A percentile compares a stretch with the other conserved stretches of the same genome.
phyloP scores from a whole-genome alignment of 140 eudicot genomes.

The Stevia rebaudiana region DNA sequence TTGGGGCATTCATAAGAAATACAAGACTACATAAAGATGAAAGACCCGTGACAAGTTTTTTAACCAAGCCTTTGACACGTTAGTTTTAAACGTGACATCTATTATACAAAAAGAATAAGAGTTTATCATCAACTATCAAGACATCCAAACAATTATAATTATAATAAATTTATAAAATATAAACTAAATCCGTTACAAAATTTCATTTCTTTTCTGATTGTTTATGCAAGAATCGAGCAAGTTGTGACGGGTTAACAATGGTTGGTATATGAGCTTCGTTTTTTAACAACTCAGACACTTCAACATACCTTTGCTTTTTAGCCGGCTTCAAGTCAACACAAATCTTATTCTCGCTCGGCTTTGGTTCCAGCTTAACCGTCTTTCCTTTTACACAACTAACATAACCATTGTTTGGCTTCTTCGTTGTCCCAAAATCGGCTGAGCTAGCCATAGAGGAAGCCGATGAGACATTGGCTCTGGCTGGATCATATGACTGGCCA shows the following conservation, averaged over 20 bases:
- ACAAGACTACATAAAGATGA: too few species aligned
- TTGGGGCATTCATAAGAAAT: too few species aligned
- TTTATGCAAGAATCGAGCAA: conserved; percentile 27
- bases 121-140: too few species aligned
- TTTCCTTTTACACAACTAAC: not conserved
- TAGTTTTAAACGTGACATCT: too few species aligned
- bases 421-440: conserved; percentile 5
- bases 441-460: not conserved
- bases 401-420: not conserved
- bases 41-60: too few species aligned
- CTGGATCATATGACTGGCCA: conserved; percentile 35
- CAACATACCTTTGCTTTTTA: conserved; percentile 27
- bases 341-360: not conserved
- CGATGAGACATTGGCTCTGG: conserved; percentile 11
- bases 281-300: conserved; percentile 32
- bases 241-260: conserved; percentile 46
- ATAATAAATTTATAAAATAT: too few species aligned
- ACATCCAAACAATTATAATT: too few species aligned
- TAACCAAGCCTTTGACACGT: too few species aligned
- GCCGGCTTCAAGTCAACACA: not conserved
- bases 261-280: conserved; percentile 38
- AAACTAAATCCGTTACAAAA: not conserved
- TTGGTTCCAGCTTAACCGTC: not conserved
- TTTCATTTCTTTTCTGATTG: not conserved
- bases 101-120: too few species aligned